Base-by-base conservation (phyloP, 2,329 filamentous ascomycete species). In the Ophiostoma australiae region DNA sequence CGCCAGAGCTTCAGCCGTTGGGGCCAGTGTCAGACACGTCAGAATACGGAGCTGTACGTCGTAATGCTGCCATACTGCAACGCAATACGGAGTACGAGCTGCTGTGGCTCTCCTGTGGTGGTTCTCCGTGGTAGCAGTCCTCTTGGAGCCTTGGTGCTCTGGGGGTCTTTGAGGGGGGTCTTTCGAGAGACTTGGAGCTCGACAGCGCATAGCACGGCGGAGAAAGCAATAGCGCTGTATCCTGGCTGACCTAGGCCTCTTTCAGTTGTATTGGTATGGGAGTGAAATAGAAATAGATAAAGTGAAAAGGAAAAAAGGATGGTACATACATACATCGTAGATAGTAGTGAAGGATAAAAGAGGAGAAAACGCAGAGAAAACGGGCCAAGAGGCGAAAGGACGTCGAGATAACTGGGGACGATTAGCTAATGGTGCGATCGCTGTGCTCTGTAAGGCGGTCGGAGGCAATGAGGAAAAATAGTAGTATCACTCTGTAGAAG, bases 151-250 rank as follows among this genome's bases (percentile, higher is more conserved):
- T 39, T 39, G 6, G 10, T 11, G 37, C 37, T 4, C 15, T 41
- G 41, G 20, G 44, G 17, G 44, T 48, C 44, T 48, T 20, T 4
- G 5, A 20, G 44, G 44, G 17, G 44, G 37, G 10, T 41, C 39
- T 13, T 48, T 48, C 7, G 44, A 20, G 23, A 31, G 52, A 15
- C 52, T 15, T 13, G 27, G 8, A 35, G 3, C 13, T 33, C 58
- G 58, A 63, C n/a, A 63, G 58, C 55, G 55, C 27, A 35, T 63
- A 63, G 27, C 58, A 63, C 58, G 58, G 58, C 23, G 58, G 27
- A 58, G 52, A 63, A 63, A 33, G 58, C 27, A 17, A 58, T 23
- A 58, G 52, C 23, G 52, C 52, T 33, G 23, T 58, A 58, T 63
- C 27, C 58, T 63, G 58, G 27, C 23, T 27, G 27, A 31, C 58